Evolutionary conservation across 192 early-diverging fungal species (phyloP), one percentile per base, ranked within the genome.

Genomic region (Gamsiella multidivaricata): DNA sequence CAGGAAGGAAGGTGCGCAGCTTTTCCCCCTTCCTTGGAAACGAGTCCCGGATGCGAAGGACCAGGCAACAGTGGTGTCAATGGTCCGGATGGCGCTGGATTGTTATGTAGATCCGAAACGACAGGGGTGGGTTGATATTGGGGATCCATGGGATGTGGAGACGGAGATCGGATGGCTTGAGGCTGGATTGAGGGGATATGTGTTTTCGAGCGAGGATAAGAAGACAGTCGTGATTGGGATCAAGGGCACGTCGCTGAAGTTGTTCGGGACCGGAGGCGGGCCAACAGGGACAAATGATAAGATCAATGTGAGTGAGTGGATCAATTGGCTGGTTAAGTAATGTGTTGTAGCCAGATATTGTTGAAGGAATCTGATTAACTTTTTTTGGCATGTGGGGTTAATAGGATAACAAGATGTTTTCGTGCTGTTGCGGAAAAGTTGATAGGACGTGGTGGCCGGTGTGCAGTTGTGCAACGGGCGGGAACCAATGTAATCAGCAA

Each of bases 351-450:
- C 3, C 41, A 42, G 41, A 15, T 42, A 18, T 42, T 42, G 41
- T 42, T 15, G 1, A 15, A 18, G 18, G 12, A 42, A 42, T 42
- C 18, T 18, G 41, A 42, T 11, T 1, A 11, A 42, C 41, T 15
- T 2, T 41, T 41, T 18, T 42, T 42, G 11, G 18, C 41, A 42
- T 42, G 41, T 18, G 12, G 18, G 10, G 12, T 46, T 46, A 42
- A 41, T 80, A 86, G 85, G 95, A 97, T 79, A 98, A 97, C 80
- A 87, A 93, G 56, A 86, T 97, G 79, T 98, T 98, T 70, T 95
- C 94, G 9, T 98, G 96, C 84, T 98, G 96, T 85, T 98, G 96
- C 70, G 96, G 92, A 7, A 88, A 90, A 45, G 92, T 92, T 18
- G 90, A 90, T 65, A 88, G 90, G 59, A 84, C 85, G 1, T 98